phyloP scores from a whole-genome alignment of 768 basidiomycete genomes.

The Amanita rubescens region DNA sequence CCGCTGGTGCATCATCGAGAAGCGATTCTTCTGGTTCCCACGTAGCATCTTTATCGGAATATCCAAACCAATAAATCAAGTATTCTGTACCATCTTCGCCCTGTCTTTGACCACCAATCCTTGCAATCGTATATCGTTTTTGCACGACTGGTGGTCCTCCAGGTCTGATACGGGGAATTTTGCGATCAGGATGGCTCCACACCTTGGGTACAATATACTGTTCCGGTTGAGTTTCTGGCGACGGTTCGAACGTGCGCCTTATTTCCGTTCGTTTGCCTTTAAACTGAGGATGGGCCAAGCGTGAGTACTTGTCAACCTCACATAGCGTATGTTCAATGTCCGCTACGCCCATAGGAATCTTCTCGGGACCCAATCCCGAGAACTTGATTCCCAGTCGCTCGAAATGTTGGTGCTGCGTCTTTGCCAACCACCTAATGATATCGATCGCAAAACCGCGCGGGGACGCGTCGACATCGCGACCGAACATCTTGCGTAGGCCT shows the following conservation, averaged over 20 bases:
- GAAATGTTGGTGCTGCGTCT: constrained; percentile 55
- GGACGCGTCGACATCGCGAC: constrained; percentile 23
- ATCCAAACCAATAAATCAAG: constrained; percentile 50
- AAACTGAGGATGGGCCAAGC: constrained; percentile 42
- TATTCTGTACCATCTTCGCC: constrained; percentile 33
- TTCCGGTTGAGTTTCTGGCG: constrained; percentile 17
- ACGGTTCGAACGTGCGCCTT: constrained; percentile 29
- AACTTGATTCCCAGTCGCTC: constrained; percentile 48
- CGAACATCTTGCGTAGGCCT: constrained; percentile 67
- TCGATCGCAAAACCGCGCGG: constrained; percentile 41
- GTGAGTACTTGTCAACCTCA: constrained; percentile 73
- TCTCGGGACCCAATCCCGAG: constrained; percentile 40
- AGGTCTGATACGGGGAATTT: constrained; percentile 33
- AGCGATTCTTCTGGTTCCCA: constrained; percentile 50
- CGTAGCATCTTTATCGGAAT: constrained; percentile 40
- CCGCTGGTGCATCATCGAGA: constrained; percentile 39
- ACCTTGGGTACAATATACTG: constrained; percentile 39
- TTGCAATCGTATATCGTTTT: constrained; percentile 35
- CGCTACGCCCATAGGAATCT: constrained; percentile 49
- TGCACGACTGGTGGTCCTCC: constrained; percentile 28
- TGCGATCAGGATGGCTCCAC: constrained; percentile 44
- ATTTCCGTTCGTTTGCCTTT: constrained; percentile 34
- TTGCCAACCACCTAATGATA: constrained; percentile 57
- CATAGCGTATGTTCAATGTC: constrained; percentile 78
- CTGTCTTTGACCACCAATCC: constrained; percentile 25